Evolutionary conservation across 1,284 basidiomycete species (phyloP), one percentile per base, ranked within the genome.

Genomic region (Tranzscheliella williamsii): DNA sequence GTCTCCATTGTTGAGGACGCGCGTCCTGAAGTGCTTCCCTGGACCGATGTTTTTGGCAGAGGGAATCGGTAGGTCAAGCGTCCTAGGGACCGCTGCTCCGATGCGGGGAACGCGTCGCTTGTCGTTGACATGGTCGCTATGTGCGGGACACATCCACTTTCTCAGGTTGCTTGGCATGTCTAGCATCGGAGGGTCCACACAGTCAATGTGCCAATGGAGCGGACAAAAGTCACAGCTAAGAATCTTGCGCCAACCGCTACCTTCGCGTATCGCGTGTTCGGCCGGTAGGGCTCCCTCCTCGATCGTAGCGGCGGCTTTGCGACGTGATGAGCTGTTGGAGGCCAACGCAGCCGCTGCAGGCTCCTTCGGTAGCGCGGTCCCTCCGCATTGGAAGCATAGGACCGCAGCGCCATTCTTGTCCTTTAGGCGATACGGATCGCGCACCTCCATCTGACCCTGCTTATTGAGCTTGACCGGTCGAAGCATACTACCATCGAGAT

Each of bases 91-190:
- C 39, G 54, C 36, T 6, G 53, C 24, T 36, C 49, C 52, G 36
- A 47, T 44, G 11, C 67, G 60, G 30, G 67, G 63, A 13, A 78
- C 42, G 22, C 67, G 42, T n/a, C 48, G 34, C 45, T 68, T 48
- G 23, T 69, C 70, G 56, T 89, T 78, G 49, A 88, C 83, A 57
- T 86, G 85, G 55, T 94, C 90, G 22, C 86, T 86, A 76, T 98
- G 94, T 71, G 92, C 91, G 2, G 95, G 95, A 79, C 94, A 99
- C 90, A 94, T 96, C 94, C 95, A 99, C 79, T 93, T 95, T 80
- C 87, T 87, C 61, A 85, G 85, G 47, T 88, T 85, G 21, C 87
- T 84, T 4, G 95, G 95, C 85, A 97, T 87, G 35, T 83, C 83
- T 17, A 87, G 82, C 66, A 96, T 81, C 2, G 95, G 94, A 16